These are phyloP conservation scores for Mercurialis annua DNA, from an alignment of 345 rosid genomes.

Conservation along the genomic window DNA sequence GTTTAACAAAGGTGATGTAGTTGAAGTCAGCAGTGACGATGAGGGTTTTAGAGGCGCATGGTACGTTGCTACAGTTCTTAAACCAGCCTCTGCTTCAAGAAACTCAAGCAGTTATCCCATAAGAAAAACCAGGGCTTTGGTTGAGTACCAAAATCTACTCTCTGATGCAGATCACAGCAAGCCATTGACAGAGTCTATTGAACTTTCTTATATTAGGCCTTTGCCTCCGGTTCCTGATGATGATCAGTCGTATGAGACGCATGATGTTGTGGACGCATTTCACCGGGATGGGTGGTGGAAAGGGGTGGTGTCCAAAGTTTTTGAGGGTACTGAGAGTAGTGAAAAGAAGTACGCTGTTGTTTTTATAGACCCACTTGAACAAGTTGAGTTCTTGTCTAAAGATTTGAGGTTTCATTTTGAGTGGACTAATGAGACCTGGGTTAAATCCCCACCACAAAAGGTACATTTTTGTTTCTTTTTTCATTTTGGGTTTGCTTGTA, in stretches of 20 bases:
- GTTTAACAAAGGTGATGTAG: no score
- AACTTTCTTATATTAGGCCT: no score
- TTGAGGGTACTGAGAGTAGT: not conserved
- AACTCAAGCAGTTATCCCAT: no score
- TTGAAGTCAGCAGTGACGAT: no score
- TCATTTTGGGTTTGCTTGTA: not conserved
- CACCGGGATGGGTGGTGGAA: slow-evolving; percentile 12
- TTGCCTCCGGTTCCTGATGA: no score
- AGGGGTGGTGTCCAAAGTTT: not conserved
- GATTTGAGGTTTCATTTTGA: slow-evolving; percentile 24
- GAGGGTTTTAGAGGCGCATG: no score
- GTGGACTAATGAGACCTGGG: slow-evolving; percentile 22
- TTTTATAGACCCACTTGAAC: slow-evolving; percentile 22
- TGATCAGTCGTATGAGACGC: not conserved
- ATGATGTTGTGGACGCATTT: slow-evolving; percentile 6
- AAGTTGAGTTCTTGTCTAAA: slow-evolving; percentile 1
- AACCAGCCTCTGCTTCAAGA: no score
- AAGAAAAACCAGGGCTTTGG: no score
- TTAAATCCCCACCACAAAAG: slow-evolving; percentile 15
- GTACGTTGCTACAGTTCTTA: no score
- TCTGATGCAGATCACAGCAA: no score
- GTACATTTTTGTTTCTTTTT: not conserved
- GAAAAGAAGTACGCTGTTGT: slow-evolving; percentile 1
- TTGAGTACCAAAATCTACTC: no score
- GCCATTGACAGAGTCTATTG: no score